A percentile compares a stretch with the other conserved stretches of the same genome.
phyloP scores from a whole-genome alignment of 148 eudicot genomes.

The Euryodendron excelsum region DNA sequence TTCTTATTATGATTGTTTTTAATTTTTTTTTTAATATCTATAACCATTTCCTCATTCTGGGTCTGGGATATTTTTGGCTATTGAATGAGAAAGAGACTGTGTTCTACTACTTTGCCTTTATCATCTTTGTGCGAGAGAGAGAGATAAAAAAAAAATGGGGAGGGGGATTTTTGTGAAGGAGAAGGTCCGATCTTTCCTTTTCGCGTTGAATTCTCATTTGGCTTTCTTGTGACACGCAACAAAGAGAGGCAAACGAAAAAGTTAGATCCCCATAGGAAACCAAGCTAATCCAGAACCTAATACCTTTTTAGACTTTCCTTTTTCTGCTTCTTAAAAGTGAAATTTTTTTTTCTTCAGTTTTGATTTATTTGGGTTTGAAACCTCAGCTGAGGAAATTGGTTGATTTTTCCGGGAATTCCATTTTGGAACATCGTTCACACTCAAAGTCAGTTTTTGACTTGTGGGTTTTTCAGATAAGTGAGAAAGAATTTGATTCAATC shows the following conservation, averaged over 20 bases:
- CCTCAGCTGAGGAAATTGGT: slow-evolving; percentile 32
- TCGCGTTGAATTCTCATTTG: slow-evolving; percentile 29
- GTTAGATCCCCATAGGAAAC: neutral
- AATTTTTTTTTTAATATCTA: too few species aligned
- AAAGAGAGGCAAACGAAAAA: neutral
- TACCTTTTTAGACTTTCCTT: neutral
- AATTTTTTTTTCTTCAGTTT: slow-evolving; percentile 12
- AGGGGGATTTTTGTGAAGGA: slow-evolving; percentile 22
- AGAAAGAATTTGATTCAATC: slow-evolving; percentile 6
- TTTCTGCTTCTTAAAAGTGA: too few species aligned
- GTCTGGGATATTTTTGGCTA: slow-evolving; percentile 13
- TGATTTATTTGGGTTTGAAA: slow-evolving; percentile 26
- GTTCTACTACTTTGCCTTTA: neutral
- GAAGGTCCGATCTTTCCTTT: slow-evolving; percentile 36
- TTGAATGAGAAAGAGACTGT: slow-evolving; percentile 35
- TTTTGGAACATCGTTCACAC: slow-evolving; percentile 16
- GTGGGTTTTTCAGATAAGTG: slow-evolving; percentile 10
- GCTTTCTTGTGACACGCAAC: neutral
- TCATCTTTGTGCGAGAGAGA: slow-evolving; percentile 9
- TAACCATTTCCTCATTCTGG: neutral
- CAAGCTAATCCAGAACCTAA: too few species aligned
- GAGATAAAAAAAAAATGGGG: neutral
- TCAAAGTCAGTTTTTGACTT: slow-evolving; percentile 10
- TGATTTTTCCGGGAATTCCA: neutral
- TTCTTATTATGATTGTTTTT: neutral